A percentile compares a stretch with the other conserved stretches of the same genome.
Evolutionary conservation across 441 rosid genomes (phyloP).

Genomic region (Pelargonium australe): DNA sequence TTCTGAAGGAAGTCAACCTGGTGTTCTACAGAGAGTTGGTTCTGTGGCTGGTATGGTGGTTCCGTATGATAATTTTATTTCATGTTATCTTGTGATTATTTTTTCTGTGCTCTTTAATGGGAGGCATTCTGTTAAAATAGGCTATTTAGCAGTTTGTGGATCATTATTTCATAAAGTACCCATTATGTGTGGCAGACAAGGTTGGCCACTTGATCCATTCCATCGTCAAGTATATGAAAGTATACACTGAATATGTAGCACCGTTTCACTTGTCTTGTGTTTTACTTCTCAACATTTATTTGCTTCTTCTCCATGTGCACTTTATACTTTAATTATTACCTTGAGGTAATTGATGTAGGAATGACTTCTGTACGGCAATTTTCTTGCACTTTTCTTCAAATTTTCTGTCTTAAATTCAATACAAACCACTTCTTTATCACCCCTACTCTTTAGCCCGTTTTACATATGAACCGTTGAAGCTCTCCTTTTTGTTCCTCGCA

Average conservation of each 20-base stretch:
- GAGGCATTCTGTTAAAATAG: neutral
- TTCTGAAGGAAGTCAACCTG: slow-evolving; percentile 55
- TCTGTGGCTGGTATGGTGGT: slow-evolving; percentile 79
- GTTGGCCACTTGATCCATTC: neutral
- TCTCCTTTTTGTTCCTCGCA: no score
- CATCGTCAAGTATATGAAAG: neutral
- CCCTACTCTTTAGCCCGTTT: no score
- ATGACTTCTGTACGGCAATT: no score
- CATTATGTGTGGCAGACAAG: neutral
- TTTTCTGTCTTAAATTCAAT: no score
- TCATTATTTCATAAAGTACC: neutral
- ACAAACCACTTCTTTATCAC: no score
- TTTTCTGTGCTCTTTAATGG: slow-evolving; percentile 9
- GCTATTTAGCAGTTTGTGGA: neutral
- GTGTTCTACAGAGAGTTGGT: slow-evolving; percentile 90
- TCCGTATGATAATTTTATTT: slow-evolving; percentile 11
- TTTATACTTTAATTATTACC: neutral
- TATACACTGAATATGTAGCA: neutral
- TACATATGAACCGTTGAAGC: no score
- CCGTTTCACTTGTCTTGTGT: neutral
- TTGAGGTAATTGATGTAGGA: neutral
- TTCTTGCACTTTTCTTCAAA: no score
- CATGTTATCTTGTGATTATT: slow-evolving; percentile 6
- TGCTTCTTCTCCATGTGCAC: neutral
- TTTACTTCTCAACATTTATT: neutral